A percentile compares a stretch with the other conserved stretches of the same genome.
These are phyloP conservation scores for Globisporangium paddicum DNA, from an alignment of 352 stramenopile genomes.

Conservation along the genomic window DNA sequence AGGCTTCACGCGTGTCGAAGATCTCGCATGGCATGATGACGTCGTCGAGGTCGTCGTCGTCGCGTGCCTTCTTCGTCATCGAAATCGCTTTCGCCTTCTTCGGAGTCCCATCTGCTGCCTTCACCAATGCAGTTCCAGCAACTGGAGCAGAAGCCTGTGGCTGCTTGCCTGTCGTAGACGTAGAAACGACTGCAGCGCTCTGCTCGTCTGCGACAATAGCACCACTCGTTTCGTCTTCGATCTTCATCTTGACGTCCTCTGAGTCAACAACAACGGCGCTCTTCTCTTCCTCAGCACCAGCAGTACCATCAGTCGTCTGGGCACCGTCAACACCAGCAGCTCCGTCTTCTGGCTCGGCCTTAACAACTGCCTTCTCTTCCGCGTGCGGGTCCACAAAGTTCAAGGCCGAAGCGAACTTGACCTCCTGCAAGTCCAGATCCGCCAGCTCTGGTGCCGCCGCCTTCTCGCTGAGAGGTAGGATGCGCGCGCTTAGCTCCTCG, in stretches of 20 bases:
- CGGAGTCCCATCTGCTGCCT: constrained; percentile 11
- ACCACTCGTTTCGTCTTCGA: background rate
- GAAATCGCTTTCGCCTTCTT: constrained; percentile 29
- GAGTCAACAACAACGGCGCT: constrained; percentile 3
- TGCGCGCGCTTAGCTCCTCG: constrained; percentile 53
- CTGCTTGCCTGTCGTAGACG: background rate
- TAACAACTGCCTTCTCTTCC: constrained; percentile 15
- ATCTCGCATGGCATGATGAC: constrained; percentile 98
- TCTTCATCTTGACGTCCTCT: constrained; percentile 15
- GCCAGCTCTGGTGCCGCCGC: constrained; percentile 49
- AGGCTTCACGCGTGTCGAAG: constrained; percentile 90
- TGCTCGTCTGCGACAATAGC: background rate
- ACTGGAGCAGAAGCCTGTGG: background rate
- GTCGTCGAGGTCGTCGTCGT: constrained; percentile 67
- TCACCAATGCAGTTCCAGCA: background rate
- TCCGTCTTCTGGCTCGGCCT: constrained; percentile 15
- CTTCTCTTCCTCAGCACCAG: constrained; percentile 10
- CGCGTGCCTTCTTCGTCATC: constrained; percentile 11
- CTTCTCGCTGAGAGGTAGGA: constrained; percentile 61
- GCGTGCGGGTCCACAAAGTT: constrained; percentile 49
- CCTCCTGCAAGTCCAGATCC: constrained; percentile 74
- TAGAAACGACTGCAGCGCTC: background rate
- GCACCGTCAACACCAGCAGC: background rate
- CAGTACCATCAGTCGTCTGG: background rate
- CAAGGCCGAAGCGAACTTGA: constrained; percentile 66